Conservation (phyloP, 352 stramenopile species). For the Globisporangium spinosum region DNA sequence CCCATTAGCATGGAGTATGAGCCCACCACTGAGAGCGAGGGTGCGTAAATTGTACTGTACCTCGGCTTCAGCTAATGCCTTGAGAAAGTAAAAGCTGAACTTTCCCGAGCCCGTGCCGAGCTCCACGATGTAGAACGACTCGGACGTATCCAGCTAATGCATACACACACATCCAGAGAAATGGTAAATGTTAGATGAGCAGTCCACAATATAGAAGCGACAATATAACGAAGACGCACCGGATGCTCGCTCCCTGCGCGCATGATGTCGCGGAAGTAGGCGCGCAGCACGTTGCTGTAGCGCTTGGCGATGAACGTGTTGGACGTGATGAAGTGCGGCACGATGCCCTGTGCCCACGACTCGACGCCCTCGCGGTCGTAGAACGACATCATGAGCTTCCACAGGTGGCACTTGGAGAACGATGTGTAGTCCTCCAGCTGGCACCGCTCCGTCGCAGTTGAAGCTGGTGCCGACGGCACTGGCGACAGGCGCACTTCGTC, state of each 20-base stretch:
- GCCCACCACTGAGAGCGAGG: not conserved
- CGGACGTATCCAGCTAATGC: constrained; percentile 48
- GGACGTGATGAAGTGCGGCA: constrained; percentile 95
- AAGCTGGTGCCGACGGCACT: constrained; percentile 11
- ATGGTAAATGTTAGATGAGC: not conserved
- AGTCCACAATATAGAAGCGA: not conserved
- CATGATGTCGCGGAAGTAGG: constrained; percentile 64
- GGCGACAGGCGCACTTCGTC: constrained; percentile 42
- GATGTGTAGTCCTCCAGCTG: constrained; percentile 88
- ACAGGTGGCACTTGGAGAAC: constrained; percentile 88
- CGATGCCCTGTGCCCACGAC: constrained; percentile 91
- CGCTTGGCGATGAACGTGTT: constrained; percentile 93
- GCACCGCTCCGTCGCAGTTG: constrained; percentile 37
- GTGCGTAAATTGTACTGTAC: constrained; percentile 13
- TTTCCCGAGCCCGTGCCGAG: constrained; percentile 91
- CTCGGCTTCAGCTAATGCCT: constrained; percentile 70
- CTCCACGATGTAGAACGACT: constrained; percentile 94
- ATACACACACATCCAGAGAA: not conserved
- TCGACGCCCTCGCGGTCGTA: constrained; percentile 83
- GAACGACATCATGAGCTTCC: constrained; percentile 95
- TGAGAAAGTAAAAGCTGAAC: constrained; percentile 95
- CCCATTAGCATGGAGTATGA: not conserved
- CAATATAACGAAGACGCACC: constrained; percentile 11
- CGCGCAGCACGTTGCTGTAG: constrained; percentile 74
- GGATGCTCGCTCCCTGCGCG: constrained; percentile 29